A percentile compares a stretch with the other conserved stretches of the same genome.
These are phyloP conservation scores for Colletotrichum kahawae DNA, from an alignment of 2,329 filamentous ascomycete genomes.

Conservation along the genomic window DNA sequence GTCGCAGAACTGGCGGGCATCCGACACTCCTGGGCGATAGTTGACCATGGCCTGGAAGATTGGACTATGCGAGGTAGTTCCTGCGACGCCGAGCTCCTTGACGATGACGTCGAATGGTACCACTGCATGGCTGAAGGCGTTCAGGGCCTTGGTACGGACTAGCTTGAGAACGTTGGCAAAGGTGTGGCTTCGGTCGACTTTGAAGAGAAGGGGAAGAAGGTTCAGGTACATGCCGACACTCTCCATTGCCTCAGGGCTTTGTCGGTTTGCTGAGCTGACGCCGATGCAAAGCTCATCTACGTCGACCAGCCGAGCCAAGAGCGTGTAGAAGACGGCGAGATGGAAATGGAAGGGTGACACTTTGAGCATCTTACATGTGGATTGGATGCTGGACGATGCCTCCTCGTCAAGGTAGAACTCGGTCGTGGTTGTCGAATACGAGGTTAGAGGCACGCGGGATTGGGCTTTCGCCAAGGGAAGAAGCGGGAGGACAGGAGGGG, in stretches of 20 bases:
- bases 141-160: slow-evolving; percentile 22
- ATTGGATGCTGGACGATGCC: neutral
- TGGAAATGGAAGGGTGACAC: slow-evolving; percentile 48
- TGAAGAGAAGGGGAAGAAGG: slow-evolving; percentile 49
- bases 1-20: neutral
- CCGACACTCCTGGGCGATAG: slow-evolving; percentile 31
- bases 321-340: slow-evolving; percentile 38
- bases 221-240: slow-evolving; percentile 55
- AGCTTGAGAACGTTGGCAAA: neutral
- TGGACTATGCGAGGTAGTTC: slow-evolving; percentile 44
- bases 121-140: slow-evolving; percentile 44
- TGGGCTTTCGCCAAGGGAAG: neutral
- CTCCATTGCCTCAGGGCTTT: slow-evolving; percentile 30
- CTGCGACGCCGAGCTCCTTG: slow-evolving; percentile 41
- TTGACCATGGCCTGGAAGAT: slow-evolving; percentile 52
- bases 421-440: neutral
- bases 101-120: slow-evolving; percentile 57
- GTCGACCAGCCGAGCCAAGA: neutral
- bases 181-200: neutral
- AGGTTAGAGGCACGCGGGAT: neutral
- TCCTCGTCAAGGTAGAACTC: neutral
- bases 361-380: neutral
- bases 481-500: neutral
- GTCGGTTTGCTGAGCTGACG: slow-evolving; percentile 48
- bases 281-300: slow-evolving; percentile 50